A percentile compares a stretch with the other conserved stretches of the same genome.
phyloP scores from a whole-genome alignment of 441 rosid genomes.

The Gossypium davidsonii region DNA sequence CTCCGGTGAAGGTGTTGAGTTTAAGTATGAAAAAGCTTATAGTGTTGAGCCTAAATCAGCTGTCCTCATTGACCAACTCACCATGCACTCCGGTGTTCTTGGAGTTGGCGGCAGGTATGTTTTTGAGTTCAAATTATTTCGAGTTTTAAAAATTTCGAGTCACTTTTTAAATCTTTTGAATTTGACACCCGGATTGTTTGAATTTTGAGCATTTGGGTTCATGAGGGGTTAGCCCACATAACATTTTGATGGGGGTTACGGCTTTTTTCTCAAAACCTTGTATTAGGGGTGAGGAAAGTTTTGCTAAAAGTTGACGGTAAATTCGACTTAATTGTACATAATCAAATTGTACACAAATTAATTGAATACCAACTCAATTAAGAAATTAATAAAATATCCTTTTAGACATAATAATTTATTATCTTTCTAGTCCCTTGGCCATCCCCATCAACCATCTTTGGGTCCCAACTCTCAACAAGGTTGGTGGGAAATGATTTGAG shows the following conservation, averaged over 20 bases:
- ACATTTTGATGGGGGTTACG: too few species aligned
- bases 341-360: rapidly evolving
- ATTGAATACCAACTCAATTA: too few species aligned
- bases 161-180: not conserved
- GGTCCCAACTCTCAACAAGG: not conserved
- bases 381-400: too few species aligned
- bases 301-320: too few species aligned
- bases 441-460: not conserved
- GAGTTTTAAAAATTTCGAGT: too few species aligned
- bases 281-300: too few species aligned
- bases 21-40: conserved; percentile 71
- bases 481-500: not conserved
- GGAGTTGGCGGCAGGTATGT: conserved; percentile 90
- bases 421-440: not conserved
- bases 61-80: conserved; percentile 51
- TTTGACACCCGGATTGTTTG: too few species aligned
- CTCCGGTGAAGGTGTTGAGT: conserved; percentile 68
- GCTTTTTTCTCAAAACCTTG: too few species aligned
- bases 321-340: too few species aligned
- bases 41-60: conserved; percentile 88
- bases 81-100: conserved; percentile 71
- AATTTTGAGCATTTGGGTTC: too few species aligned
- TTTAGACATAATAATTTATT: not conserved
- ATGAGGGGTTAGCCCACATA: too few species aligned
- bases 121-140: too few species aligned